Base-by-base conservation (phyloP, 768 basidiomycete genomes). In the Lentinula detonsa region DNA sequence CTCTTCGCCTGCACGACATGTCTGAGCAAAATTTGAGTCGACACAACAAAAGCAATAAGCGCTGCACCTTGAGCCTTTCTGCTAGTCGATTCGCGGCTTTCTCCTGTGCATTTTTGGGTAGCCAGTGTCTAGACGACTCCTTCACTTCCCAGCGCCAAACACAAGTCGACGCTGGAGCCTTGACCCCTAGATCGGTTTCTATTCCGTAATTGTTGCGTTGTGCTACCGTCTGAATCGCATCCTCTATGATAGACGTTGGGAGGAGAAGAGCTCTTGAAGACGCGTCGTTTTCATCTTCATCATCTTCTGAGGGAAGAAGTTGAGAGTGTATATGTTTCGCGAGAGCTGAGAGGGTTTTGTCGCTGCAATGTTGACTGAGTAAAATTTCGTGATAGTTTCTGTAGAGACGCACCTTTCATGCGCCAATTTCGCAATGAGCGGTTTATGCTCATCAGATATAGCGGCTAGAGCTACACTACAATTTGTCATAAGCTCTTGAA, bases 141-240 rank as follows among this genome's bases (percentile, higher is more conserved):
- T 83, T 84, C 10, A 90, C 86, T 70, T 96, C 94, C 94, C 93
- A 96, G 56, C 90, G 78, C 92, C 91, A 95, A 21, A 89, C 75
- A 63, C 82, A 86, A 37, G 91, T 73, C n/a, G 82, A 74, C 6
- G 86, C 83, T 13, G 88, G 86, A 21, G 76, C 67, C 68, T 81
- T 90, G 57, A 75, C 74, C 39, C 81, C 82, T 9, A 73, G 67
- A 16, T 74, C 67, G 2, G 75, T 72, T 57, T 91, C 85, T 5
- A 95, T 72, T 1, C 94, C 94, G 67, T 95, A 95, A 71, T 96
- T 95, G 31, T 80, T 82, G 15, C 94, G 86, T 33, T 70, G 75
- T 60, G 91, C 83, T 10, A 88, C 70, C 2, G 74, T 66, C 68
- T 82, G 85, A 55, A 95, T 87, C 11, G 85, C 82, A 39, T 75